Base-by-base conservation (phyloP, 192 early-diverging fungal genomes). In the Coemansia erecta region DNA sequence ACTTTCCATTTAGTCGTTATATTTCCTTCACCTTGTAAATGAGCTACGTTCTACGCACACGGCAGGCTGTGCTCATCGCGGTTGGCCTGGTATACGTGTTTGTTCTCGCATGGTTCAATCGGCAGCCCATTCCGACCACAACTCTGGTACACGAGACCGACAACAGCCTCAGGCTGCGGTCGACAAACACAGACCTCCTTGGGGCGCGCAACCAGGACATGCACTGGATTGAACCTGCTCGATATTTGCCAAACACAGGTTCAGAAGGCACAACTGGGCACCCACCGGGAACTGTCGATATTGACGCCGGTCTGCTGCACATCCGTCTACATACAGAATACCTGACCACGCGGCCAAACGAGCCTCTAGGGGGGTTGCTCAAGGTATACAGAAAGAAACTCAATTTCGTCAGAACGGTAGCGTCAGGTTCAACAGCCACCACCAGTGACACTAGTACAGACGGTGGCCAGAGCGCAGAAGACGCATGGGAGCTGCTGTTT, bases 121-220 rank as follows among this genome's bases (percentile, higher is more conserved):
- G 74, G 18, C 74, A 77, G 53, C 74, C 74, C 10, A 77, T 77
- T 64, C 74, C 74, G n/a, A 72, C 68, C 4, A 66, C 74, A 13
- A 46, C 63, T 41, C 65, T 77, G 56, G 58, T 77, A 11, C 74
- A 77, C 46, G 74, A 77, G 35, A 68, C 68, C 7, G 65, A 68
- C 52, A 53, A 15, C 37, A 37, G 28, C 15, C 26, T 71, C 24
- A 58, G 53, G 55, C 64, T 77, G 39, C 63, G 74, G 11, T 35
- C 41, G 13, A 77, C 74, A 19, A 52, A 40, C 41, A n/a, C 47
- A 8, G 22, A 17, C 24, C 40, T 51, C 28, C 61, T 77, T 41
- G 74, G 64, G 11, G 28, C 64, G 19, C 61, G 52, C 12, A 77
- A 68, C 61, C 53, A 62, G 40, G 63, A 71, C 62, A 50, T 63